These are phyloP conservation scores for Diplodia scrobiculata DNA, from an alignment of 2,329 filamentous ascomycete species.

Conservation along the genomic window DNA sequence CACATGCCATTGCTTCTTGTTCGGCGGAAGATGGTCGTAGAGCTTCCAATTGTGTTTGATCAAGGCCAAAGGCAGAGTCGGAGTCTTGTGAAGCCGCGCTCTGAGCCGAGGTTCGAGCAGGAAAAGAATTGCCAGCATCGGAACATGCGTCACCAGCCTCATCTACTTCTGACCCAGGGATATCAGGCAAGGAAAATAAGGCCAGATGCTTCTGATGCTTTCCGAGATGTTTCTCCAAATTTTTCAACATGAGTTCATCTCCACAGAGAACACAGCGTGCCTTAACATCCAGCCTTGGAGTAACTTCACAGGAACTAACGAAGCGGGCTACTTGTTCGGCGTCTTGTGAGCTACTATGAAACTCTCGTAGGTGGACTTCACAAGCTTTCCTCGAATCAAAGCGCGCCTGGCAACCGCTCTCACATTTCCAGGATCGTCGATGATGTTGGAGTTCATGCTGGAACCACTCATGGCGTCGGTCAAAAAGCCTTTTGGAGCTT, in stretches of 20 bases:
- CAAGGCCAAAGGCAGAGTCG: no score
- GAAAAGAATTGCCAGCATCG: no score
- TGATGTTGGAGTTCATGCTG: not conserved
- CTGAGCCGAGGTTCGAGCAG: no score
- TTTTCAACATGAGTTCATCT: not conserved
- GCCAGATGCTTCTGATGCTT: not conserved
- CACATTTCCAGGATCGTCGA: not conserved
- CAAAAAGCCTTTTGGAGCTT: not conserved
- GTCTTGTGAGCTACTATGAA: no score
- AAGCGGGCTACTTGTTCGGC: not conserved
- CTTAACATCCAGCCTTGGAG: not conserved
- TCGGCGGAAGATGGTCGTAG: no score
- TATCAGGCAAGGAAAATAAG: not conserved
- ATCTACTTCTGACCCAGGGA: no score
- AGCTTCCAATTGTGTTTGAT: no score
- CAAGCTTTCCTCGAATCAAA: not conserved
- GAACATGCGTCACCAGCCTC: no score
- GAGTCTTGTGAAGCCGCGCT: no score
- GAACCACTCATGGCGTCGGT: not conserved
- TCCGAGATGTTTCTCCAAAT: not conserved
- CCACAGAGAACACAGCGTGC: not conserved
- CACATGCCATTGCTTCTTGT: no score
- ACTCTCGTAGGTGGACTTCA: not conserved
- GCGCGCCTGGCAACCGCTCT: not conserved
- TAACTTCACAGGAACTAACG: no score